Base-by-base conservation (phyloP, 1,284 basidiomycete species). In the Cryptococcus maquisensis region DNA sequence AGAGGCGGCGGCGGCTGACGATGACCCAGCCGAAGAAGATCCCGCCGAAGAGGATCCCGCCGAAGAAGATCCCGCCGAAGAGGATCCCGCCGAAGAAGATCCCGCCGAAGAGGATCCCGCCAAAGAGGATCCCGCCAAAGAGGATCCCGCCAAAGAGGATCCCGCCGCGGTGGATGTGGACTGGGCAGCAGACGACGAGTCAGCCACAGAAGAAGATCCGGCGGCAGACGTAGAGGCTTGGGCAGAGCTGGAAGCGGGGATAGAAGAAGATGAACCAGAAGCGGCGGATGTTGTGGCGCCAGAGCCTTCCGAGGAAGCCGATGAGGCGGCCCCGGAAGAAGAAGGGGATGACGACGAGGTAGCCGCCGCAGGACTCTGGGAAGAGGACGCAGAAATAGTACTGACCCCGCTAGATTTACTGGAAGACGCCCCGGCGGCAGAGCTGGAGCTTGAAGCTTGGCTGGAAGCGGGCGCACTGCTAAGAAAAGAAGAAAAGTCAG, bases 331-430 rank as follows among this genome's bases (percentile, higher is more conserved):
- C 15, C 42, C 38, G 20, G 43, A 47, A 9, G 32, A 23, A 28
- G 48, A 46, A n/a, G 43, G 47, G 24, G 54, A 48, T 38, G 36
- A 32, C 18, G 50, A 54, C 12, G 56, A 49, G 16, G 49, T 44
- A 15, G 47, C 49, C 13, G 51, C 49, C 32, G 43, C 44, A 15
- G 43, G 23, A n/a, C 37, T 32, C 28, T 32, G 28, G 28, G 28
- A 32, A 10, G 28, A 20, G 47, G 20, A 39, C 7, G 41, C 20
- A 21, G 26, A 37, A 36, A n/a, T 4, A 20, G 9, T 37, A 42
- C 35, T 49, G 18, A 42, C 49, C 23, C 39, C 28, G 28, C 28
- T 32, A 32, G 28, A 32, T 32, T 32, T 6, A 32, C 28, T 32
- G 7, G 28, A 32, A 32, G 28, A 32, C 28, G 6, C 28, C 10